A percentile compares a stretch with the other conserved stretches of the same genome.
Evolutionary conservation across 345 rosid species (phyloP).

Genomic region (Tarenaya hassleriana): DNA sequence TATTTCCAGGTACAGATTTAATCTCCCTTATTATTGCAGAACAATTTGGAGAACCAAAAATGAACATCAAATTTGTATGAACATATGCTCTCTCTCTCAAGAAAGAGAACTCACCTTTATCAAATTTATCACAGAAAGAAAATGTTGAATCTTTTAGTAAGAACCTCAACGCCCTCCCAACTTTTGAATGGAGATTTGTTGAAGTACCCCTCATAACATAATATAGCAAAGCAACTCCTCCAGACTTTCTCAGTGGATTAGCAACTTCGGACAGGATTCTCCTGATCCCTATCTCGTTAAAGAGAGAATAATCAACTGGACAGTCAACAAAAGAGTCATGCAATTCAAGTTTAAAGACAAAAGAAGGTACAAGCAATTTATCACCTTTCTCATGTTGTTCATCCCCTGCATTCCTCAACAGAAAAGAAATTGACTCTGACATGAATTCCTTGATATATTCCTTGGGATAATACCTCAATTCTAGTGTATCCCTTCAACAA

Average conservation of each 20-base stretch:
- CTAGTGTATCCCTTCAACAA: constrained; percentile 50
- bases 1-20: constrained; percentile 8
- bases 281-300: constrained; percentile 46
- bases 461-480: constrained; percentile 65
- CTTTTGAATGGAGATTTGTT: constrained; percentile 62
- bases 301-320: constrained; percentile 11
- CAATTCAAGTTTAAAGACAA: no score
- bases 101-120: constrained; percentile 49
- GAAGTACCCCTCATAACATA: constrained; percentile 60
- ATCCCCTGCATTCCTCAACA: constrained; percentile 68
- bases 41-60: neutral
- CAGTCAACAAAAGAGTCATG: constrained; percentile 1
- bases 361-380: constrained; percentile 12
- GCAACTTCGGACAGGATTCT: constrained; percentile 60
- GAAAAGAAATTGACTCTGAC: constrained; percentile 73
- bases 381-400: constrained; percentile 61
- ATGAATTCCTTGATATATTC: constrained; percentile 57
- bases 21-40: neutral
- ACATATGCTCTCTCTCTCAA: constrained; percentile 5
- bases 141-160: constrained; percentile 47
- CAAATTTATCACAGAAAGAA: constrained; percentile 44
- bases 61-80: neutral
- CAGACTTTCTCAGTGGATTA: constrained; percentile 39
- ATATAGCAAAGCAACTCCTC: constrained; percentile 55
- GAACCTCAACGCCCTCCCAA: constrained; percentile 41